Evolutionary conservation across 495 filamentous ascomycete species (phyloP), one percentile per base, ranked within the genome.

Genomic region (Penicillium daleae): DNA sequence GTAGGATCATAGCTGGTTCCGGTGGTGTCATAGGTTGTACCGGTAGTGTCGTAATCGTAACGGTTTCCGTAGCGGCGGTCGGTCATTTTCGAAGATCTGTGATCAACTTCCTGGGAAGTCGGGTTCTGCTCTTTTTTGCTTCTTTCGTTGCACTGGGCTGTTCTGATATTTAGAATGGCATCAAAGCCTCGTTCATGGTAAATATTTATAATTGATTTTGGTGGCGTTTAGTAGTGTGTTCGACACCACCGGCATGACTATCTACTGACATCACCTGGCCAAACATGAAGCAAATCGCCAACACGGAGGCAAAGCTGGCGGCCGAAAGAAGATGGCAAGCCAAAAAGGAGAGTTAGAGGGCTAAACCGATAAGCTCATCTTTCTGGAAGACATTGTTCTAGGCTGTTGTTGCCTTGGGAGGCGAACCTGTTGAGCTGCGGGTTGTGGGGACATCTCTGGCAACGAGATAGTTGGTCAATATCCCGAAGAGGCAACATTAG

Each of bases 1-100:
- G 65, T 65, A n/a, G 66, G 32, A 48, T 64, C 62, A 32, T 70
- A 71, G 35, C 57, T 67, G 15, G 65, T 66, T 19, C 66, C 67
- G 0, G 66, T 59, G 37, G 66, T 61, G 51, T 68, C 59, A 51
- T 72, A 70, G 33, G 61, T 63, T 24, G 62, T 67, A 19, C 52
- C 61, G 19, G 54, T 32, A 27, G 65, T 63, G 27, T 66, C 58
- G 40, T 62, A 70, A 57, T 66, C 59, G 61, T 61, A 60, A 51
- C 51, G 55, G 22, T 51, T 39, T 59, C 66, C 60, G 49, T 56
- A 61, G 64, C 65, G 56, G 2, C 56, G 59, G 44, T 61, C 31
- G 19, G 63, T 63, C 71, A 74, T 74, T 48, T 67, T 74, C 15
- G 42, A n/a, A 22, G 9, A 52, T 22, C 31, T 57, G 27, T 57